These are phyloP conservation scores for Globisporangium solare DNA, from an alignment of 352 stramenopile species.

Conservation along the genomic window DNA sequence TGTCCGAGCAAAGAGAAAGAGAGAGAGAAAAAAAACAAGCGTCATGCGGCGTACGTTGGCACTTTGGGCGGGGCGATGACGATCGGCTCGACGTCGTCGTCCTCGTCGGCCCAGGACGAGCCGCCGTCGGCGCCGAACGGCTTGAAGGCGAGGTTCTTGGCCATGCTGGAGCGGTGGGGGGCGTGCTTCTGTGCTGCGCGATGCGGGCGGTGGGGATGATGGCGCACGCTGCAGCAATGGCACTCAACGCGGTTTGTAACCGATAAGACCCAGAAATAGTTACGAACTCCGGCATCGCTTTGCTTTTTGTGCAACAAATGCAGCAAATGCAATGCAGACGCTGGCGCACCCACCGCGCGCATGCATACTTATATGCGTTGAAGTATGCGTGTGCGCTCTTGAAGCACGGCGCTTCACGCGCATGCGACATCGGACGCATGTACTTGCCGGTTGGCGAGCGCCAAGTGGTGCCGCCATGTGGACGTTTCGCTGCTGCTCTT, in stretches of 20 bases:
- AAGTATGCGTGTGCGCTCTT: no score
- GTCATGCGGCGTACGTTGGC: slow-evolving; percentile 28
- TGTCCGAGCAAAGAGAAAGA: not conserved
- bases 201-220: not conserved
- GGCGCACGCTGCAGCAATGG: not conserved
- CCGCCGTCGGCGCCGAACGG: slow-evolving; percentile 34
- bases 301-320: not conserved
- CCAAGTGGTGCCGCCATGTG: no score
- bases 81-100: slow-evolving; percentile 55
- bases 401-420: no score
- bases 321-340: no score
- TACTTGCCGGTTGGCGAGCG: no score
- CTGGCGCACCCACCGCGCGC: no score
- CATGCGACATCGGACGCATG: no score
- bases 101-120: slow-evolving; percentile 72
- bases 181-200: slow-evolving; percentile 7
- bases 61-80: slow-evolving; percentile 31
- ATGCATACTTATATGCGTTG: no score
- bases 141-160: slow-evolving; percentile 55
- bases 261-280: not conserved
- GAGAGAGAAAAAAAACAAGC: not conserved
- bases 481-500: no score
- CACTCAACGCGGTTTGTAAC: slow-evolving; percentile 3
- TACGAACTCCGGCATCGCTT: not conserved
- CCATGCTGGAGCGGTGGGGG: slow-evolving; percentile 24